A percentile compares a stretch with the other conserved stretches of the same genome.
These are phyloP conservation scores for Tricholoma bakamatsutake DNA, from an alignment of 768 basidiomycete genomes.

Conservation along the genomic window DNA sequence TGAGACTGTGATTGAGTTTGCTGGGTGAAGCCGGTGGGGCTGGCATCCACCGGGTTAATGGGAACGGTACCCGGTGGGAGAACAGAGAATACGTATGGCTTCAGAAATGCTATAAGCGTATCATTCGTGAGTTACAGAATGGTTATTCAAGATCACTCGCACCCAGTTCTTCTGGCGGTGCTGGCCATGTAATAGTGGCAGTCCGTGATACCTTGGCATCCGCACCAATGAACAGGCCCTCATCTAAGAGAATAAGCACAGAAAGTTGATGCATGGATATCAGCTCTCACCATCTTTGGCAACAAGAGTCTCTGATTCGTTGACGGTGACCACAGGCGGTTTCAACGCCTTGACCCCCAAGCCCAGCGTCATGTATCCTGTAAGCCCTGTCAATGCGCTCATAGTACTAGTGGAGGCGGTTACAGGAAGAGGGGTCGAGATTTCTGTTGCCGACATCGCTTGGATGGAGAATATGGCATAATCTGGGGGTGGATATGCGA, in stretches of 20 bases:
- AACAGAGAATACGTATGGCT: constrained; percentile 73
- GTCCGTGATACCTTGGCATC: constrained; percentile 50
- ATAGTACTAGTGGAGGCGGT: constrained; percentile 42
- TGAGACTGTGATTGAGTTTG: constrained; percentile 13
- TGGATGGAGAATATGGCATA: constrained; percentile 68
- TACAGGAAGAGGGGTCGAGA: constrained; percentile 43
- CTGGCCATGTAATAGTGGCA: constrained; percentile 61
- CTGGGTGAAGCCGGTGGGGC: constrained; percentile 18
- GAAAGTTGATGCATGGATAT: background rate
- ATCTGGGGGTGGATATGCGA: constrained; percentile 78
- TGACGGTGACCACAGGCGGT: constrained; percentile 50
- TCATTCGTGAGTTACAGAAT: background rate
- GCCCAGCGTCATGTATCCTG: constrained; percentile 83
- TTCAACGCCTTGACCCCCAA: constrained; percentile 64
- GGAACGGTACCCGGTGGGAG: constrained; percentile 63
- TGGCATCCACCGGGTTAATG: constrained; percentile 13
- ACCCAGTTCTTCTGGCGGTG: constrained; percentile 82
- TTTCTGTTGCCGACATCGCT: constrained; percentile 50
- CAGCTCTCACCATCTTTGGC: constrained; percentile 68
- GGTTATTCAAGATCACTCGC: background rate
- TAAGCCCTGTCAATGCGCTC: constrained; percentile 73
- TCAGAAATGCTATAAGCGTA: constrained; percentile 49
- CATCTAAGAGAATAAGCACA: constrained; percentile 37
- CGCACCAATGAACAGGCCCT: constrained; percentile 58
- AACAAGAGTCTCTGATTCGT: constrained; percentile 61